These are phyloP conservation scores for Dioszegia aurantiaca DNA, from an alignment of 768 basidiomycete genomes.

Conservation along the genomic window DNA sequence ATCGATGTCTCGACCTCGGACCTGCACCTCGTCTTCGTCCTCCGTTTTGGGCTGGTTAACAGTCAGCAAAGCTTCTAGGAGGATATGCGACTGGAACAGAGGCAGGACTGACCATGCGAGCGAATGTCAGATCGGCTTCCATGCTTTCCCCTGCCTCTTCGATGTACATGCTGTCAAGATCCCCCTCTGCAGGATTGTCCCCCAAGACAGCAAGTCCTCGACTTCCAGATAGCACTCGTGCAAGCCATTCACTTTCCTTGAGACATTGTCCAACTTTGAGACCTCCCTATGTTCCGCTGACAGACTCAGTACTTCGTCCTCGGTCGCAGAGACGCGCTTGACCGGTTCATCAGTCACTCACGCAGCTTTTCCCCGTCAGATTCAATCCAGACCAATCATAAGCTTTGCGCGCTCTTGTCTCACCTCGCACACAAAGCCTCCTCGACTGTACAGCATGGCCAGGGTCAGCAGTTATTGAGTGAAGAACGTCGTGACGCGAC, in stretches of 20 bases:
- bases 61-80: neutral
- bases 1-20: neutral
- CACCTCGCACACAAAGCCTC: no score
- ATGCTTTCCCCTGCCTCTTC: neutral
- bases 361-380: no score
- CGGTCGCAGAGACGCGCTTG: no score
- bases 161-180: neutral
- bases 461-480: no score
- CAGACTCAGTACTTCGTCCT: no score
- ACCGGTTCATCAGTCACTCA: no score
- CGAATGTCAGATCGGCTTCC: neutral
- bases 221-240: neutral
- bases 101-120: neutral
- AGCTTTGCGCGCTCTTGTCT: no score
- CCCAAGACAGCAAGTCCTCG: no score
- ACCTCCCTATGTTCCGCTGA: neutral
- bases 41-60: slow-evolving; percentile 6
- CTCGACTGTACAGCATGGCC: no score
- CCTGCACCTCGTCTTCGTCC: neutral
- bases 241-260: neutral
- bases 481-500: no score
- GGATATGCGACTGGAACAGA: neutral
- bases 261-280: neutral
- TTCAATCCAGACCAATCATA: no score
- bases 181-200: no score